phyloP scores from a whole-genome alignment of 106 monocot species.

The Dioscorea dumetorum region DNA sequence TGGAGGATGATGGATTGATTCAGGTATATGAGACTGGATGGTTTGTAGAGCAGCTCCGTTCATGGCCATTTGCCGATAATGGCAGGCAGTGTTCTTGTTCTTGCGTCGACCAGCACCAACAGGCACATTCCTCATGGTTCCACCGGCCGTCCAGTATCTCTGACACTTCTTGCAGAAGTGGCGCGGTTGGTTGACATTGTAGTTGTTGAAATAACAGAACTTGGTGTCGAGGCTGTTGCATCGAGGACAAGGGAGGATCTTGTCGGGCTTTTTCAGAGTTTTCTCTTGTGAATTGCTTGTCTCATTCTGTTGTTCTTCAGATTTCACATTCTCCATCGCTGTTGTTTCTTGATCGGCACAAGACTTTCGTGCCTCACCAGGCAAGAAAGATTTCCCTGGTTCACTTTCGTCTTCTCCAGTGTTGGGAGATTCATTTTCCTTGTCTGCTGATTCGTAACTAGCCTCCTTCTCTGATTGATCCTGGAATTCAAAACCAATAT shows the following conservation, averaged over 20 bases:
- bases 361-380: background rate
- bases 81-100: slow-evolving; percentile 36
- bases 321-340: background rate
- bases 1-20: slow-evolving; percentile 3
- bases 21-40: background rate
- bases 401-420: slow-evolving; percentile 10
- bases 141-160: slow-evolving; percentile 92
- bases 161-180: slow-evolving; percentile 96
- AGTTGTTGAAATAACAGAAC: slow-evolving; percentile 98
- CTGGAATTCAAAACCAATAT: slow-evolving; percentile 6
- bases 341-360: slow-evolving; percentile 1
- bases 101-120: slow-evolving; percentile 85
- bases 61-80: slow-evolving; percentile 12
- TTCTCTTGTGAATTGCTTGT: slow-evolving; percentile 15
- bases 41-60: slow-evolving; percentile 4
- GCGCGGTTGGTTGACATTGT: slow-evolving; percentile 87
- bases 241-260: slow-evolving; percentile 71
- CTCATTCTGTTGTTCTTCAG: slow-evolving; percentile 13
- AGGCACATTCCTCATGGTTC: slow-evolving; percentile 84
- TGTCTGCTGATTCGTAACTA: background rate
- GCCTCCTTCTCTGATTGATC: background rate
- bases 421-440: slow-evolving; percentile 8
- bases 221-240: slow-evolving; percentile 81
- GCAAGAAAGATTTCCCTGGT: background rate
- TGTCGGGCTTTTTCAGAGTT: slow-evolving; percentile 53